Evolutionary conservation across 208 protist genomes (phyloP), one percentile per base, ranked within the genome.

Genomic region (Trichomonas tenax): DNA sequence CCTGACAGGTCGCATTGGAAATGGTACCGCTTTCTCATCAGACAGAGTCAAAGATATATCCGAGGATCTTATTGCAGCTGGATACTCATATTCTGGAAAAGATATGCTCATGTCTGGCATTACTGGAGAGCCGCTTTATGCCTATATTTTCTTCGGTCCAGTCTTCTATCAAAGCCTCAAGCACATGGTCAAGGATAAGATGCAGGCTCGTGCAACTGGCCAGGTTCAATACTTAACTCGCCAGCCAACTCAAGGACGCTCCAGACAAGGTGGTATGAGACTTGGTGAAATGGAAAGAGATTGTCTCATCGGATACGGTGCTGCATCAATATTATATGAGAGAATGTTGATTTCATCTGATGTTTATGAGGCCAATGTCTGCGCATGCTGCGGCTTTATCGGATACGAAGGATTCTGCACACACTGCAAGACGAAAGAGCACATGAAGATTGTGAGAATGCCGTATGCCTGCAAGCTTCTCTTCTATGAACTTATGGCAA

Each of bases 81-180:
- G 99, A 46, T 99, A 98, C 97, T 98, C 98, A 96, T 99, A 99
- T 97, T 97, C 98, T 51, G 99, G 99, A 81, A 99, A 99, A 97
- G 99, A 99, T 95, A 97, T 97, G 17, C 88, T 99, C 0, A 98
- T 97, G 0, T 98, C 96, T 34, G 99, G 99, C 44, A 98, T 99
- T 23, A 99, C 99, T 0, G 99, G 99, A 14, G 96, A 99, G 97
- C 97, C 98, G 38, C 97, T 99, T 96, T 97, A 97, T 36, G 98
- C 98, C n/a, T 99, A 99, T 14, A 99, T 99, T 63, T 99, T 99
- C 97, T 99, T 99, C 95, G 99, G 99, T 0, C 99, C 99, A 31
- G 99, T 99, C 36, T 99, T 99, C 97, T 99, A 99, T 97, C 99
- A 99, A 97, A 99, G 99, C 96, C 98, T 99, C 2, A 99, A 99